Base-by-base conservation (phyloP, 805 yeast species). In the Lipomyces japonicus region DNA sequence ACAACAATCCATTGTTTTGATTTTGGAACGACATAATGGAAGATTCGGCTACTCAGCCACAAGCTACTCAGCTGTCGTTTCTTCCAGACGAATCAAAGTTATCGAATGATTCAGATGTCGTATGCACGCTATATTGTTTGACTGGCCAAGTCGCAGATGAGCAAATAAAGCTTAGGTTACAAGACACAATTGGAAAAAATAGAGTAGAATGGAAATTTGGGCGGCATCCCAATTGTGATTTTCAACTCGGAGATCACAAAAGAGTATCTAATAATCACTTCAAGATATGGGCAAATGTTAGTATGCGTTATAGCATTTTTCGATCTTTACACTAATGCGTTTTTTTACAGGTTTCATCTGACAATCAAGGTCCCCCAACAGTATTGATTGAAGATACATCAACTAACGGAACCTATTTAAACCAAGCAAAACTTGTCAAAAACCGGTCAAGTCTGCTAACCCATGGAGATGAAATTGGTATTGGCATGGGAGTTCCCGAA, bases 381-480 rank as follows among this genome's bases (percentile, higher is more conserved):
- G n/a, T n/a, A 4, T 47, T 53, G 12, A 56, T 56, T 18, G 57
- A 55, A 25, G 78, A 64, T 97, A 90, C 75, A 2, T 85, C 95
- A 1, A 91, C 97, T 1, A 93, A 93, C 69, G 98, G 98, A 5
- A 93, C 98, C 0, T 84, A 80, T 73, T 69, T 91, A 42, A 93
- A 91, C 70, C 82, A 82, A 28, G 75, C 75, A 34, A 74, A 87
- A 44, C 67, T 91, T 18, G 86, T 82, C 22, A 85, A 83, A 63
- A 85, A 85, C 19, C 79, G 84, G 42, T 86, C 87, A 61, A 87
- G 86, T 65, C 79, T 91, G 48, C 68, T 93, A 34, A 81, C 82
- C 39, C 96, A 88, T 64, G 97, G 97, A 3, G 99, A 93, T 68
- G 96, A 88, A 63, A 84, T 93, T 34, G 78, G 90, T 0, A 86